Evolutionary conservation across 2,329 filamentous ascomycete genomes (phyloP).

Genomic region (Colletotrichum graminicola): DNA sequence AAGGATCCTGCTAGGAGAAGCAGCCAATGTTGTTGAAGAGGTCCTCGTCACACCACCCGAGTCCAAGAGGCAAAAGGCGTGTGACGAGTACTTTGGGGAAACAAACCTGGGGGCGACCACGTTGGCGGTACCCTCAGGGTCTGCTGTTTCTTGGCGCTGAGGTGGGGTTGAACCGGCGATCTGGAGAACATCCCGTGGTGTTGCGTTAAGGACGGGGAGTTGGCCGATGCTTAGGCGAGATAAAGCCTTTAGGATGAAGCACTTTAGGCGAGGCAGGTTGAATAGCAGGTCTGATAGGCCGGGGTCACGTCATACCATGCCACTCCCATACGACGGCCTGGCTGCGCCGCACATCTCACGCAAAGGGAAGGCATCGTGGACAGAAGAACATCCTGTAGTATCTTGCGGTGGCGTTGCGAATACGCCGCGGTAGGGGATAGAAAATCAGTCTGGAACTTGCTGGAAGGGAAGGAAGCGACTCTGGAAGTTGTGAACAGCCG

Average conservation of each 20-base stretch:
- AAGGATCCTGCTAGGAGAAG: neutral
- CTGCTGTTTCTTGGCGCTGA: constrained; percentile 26
- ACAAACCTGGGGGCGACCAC: constrained; percentile 27
- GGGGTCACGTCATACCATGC: constrained; percentile 21
- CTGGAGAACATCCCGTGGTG: constrained; percentile 38
- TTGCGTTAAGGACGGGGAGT: constrained; percentile 21
- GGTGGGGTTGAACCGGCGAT: constrained; percentile 31
- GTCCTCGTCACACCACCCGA: constrained; percentile 1
- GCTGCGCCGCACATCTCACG: constrained; percentile 32
- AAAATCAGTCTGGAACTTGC: constrained; percentile 11
- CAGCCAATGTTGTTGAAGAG: constrained; percentile 17
- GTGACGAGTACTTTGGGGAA: constrained; percentile 26
- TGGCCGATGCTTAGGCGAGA: constrained; percentile 12
- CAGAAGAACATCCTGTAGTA: neutral
- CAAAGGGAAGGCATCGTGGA: constrained; percentile 14
- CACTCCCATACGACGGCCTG: constrained; percentile 15
- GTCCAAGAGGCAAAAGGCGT: constrained; percentile 2
- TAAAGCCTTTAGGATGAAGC: constrained; percentile 12
- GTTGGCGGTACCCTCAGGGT: constrained; percentile 36
- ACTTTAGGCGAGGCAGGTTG: constrained; percentile 4
- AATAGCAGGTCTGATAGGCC: constrained; percentile 12
- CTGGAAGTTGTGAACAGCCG: constrained; percentile 28
- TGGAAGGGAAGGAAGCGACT: constrained; percentile 13
- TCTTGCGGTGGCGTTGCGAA: neutral
- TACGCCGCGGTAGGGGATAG: constrained; percentile 10